These are phyloP conservation scores for Gossypium aridum DNA, from an alignment of 441 rosid genomes.

Conservation along the genomic window DNA sequence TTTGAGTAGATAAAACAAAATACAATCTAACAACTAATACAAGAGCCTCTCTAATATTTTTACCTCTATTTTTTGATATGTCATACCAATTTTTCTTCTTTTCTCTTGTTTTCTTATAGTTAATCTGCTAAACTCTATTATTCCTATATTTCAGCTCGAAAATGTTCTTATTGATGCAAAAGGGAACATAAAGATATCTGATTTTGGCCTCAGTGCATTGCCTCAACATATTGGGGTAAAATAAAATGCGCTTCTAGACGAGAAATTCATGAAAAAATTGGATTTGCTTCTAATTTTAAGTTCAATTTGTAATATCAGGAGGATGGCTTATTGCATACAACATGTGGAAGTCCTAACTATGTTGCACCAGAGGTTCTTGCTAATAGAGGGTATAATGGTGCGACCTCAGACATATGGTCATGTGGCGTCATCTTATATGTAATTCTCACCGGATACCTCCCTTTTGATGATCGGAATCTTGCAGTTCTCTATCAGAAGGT, in stretches of 20 bases:
- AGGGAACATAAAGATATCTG: slow-evolving; percentile 83
- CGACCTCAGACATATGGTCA: slow-evolving; percentile 90
- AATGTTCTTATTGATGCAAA: slow-evolving; percentile 76
- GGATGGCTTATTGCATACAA: slow-evolving; percentile 88
- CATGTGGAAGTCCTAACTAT: slow-evolving; percentile 94
- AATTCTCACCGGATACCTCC: slow-evolving; percentile 75
- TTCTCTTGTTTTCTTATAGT: neutral
- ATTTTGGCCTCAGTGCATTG: slow-evolving; percentile 93
- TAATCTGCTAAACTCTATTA: neutral
- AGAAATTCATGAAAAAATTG: neutral
- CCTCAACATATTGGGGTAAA: slow-evolving; percentile 85
- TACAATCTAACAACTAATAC: too few relatives aligned
- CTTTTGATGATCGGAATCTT: slow-evolving; percentile 88
- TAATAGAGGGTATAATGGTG: slow-evolving; percentile 89
- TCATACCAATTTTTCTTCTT: neutral
- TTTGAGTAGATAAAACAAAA: too few relatives aligned
- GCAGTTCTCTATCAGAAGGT: slow-evolving; percentile 94
- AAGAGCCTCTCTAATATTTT: too few relatives aligned
- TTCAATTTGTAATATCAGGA: slow-evolving; percentile 33
- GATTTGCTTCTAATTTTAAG: neutral
- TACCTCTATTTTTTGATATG: neutral
- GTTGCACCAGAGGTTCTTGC: slow-evolving; percentile 88
- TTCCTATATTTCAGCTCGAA: slow-evolving; percentile 55
- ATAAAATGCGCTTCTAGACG: slow-evolving; percentile 10
- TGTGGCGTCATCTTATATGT: slow-evolving; percentile 90